Evolutionary conservation across 495 filamentous ascomycete species (phyloP).

Genomic region (Beverwykella pulmonaria): DNA sequence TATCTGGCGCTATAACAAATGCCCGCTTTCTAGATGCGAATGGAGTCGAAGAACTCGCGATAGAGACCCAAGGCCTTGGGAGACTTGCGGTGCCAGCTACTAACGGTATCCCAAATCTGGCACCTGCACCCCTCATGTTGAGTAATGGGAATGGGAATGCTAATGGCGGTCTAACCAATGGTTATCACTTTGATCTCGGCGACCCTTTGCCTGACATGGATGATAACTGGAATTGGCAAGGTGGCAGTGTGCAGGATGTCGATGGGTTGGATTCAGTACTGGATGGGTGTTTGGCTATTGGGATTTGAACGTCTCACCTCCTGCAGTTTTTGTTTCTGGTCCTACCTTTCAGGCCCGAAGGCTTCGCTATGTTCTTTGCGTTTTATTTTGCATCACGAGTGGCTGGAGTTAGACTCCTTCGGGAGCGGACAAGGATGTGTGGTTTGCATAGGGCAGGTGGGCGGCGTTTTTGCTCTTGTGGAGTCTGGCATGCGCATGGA

Average conservation of each 20-base stretch:
- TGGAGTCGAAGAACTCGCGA: conserved; percentile 12
- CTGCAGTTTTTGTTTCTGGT: too few species aligned
- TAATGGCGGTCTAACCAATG: background rate
- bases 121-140: background rate
- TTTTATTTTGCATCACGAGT: background rate
- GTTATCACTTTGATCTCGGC: conserved; percentile 37
- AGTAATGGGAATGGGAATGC: background rate
- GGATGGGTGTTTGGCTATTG: conserved; percentile 53
- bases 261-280: conserved; percentile 68
- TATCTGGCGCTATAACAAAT: conserved; percentile 67
- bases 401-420: background rate
- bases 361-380: background rate
- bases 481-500: conserved; percentile 3
- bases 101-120: background rate
- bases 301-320: background rate
- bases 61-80: background rate
- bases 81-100: background rate
- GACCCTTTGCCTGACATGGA: conserved; percentile 59
- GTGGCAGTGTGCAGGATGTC: conserved; percentile 62
- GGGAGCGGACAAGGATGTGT: background rate
- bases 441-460: background rate
- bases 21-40: conserved; percentile 69
- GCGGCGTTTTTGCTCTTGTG: background rate
- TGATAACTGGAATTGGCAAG: conserved; percentile 69
- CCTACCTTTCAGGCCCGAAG: too few species aligned